These are phyloP conservation scores for Teratosphaeria destructans DNA, from an alignment of 2,329 filamentous ascomycete genomes.

Conservation along the genomic window DNA sequence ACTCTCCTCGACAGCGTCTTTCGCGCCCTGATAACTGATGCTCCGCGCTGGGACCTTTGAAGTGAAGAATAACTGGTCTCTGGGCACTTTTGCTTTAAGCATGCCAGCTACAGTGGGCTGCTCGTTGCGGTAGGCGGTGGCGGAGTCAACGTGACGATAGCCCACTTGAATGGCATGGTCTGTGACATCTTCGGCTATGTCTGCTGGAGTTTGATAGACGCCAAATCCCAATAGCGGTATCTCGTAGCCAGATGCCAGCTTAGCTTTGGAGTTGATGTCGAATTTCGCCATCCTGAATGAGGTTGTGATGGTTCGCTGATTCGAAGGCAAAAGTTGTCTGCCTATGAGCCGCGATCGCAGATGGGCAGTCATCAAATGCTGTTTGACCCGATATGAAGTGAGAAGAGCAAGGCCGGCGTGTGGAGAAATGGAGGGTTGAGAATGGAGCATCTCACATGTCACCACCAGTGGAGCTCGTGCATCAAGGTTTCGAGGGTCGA, in stretches of 20 bases:
- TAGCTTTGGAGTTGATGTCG: slow-evolving; percentile 38
- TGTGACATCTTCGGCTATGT: slow-evolving; percentile 47
- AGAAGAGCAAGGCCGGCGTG: not conserved
- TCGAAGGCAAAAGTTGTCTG: not conserved
- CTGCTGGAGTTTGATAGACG: slow-evolving; percentile 38
- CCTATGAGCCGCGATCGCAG: not conserved
- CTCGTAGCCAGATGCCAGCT: slow-evolving; percentile 49
- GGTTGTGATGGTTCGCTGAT: slow-evolving; percentile 8
- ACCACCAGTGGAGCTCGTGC: not conserved
- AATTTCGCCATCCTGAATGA: slow-evolving; percentile 32
- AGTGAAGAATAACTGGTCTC: slow-evolving; percentile 51
- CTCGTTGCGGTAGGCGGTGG: slow-evolving; percentile 50
- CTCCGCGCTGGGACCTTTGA: slow-evolving; percentile 45
- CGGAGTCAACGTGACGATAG: slow-evolving; percentile 52
- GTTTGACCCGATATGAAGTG: not conserved
- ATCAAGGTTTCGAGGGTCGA: not conserved
- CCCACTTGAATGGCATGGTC: slow-evolving; percentile 45
- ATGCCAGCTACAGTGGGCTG: slow-evolving; percentile 44
- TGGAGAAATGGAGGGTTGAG: not conserved
- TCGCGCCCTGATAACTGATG: slow-evolving; percentile 54
- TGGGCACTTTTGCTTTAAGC: slow-evolving; percentile 39
- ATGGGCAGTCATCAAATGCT: not conserved
- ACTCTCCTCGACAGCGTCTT: slow-evolving; percentile 52
- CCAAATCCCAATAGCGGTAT: slow-evolving; percentile 52
- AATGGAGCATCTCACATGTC: not conserved